Conservation (phyloP, 1,284 basidiomycete genomes). For the Ganoderma boninense region DNA sequence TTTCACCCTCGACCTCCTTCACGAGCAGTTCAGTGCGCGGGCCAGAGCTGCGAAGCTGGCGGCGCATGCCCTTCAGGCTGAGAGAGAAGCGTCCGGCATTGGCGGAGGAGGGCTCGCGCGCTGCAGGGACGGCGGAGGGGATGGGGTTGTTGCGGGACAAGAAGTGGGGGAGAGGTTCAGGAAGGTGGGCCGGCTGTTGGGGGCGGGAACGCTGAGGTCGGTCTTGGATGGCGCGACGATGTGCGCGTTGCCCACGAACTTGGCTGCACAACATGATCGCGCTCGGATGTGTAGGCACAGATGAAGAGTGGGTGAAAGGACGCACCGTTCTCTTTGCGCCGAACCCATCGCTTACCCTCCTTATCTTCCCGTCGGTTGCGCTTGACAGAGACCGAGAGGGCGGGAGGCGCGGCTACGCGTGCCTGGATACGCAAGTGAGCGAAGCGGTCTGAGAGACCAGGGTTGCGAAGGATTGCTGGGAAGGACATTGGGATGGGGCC, state of each 20-base stretch:
- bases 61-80: constrained; percentile 76
- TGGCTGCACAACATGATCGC: constrained; percentile 53
- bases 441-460: constrained; percentile 58
- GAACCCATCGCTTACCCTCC: constrained; percentile 79
- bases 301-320: constrained; percentile 11
- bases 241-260: constrained; percentile 75
- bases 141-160: constrained; percentile 66
- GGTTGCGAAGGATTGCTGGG: constrained; percentile 70
- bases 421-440: constrained; percentile 53
- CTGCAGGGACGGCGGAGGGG: constrained; percentile 51
- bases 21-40: constrained; percentile 69
- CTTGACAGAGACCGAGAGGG: constrained; percentile 37
- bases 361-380: constrained; percentile 60
- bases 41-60: constrained; percentile 68
- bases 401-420: constrained; percentile 20
- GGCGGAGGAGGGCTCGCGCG: constrained; percentile 59
- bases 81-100: constrained; percentile 80
- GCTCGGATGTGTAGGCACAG: constrained; percentile 6
- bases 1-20: constrained; percentile 68
- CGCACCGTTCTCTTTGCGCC: constrained; percentile 80
- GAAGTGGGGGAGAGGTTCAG: constrained; percentile 74
- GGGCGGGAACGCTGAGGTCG: constrained; percentile 59
- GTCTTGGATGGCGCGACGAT: constrained; percentile 63
- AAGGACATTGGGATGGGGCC: constrained; percentile 70
- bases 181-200: constrained; percentile 68